A percentile compares a stretch with the other conserved stretches of the same genome.
Evolutionary conservation across 1,139 yeast species (phyloP).

Genomic region (Pichia terricola): DNA sequence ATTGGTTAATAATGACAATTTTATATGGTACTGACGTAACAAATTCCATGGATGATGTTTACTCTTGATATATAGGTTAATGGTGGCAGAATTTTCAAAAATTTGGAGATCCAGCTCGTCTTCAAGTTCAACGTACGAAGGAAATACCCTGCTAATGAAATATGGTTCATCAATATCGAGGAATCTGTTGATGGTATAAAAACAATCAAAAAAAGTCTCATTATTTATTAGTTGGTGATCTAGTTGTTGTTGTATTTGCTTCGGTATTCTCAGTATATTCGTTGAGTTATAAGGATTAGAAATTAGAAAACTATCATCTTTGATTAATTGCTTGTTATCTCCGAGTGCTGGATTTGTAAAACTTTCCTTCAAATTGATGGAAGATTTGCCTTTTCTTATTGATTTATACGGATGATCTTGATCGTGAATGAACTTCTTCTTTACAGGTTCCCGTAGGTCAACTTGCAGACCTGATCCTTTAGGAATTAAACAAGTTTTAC

Average conservation of each 20-base stretch:
- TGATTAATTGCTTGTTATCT: no score
- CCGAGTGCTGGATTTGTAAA: not conserved
- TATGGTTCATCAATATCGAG: constrained; percentile 26
- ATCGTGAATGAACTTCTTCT: no score
- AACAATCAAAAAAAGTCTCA: constrained; percentile 26
- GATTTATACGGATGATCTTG: not conserved
- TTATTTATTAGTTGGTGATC: constrained; percentile 24
- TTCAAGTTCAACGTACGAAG: constrained; percentile 23
- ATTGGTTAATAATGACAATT: constrained; percentile 24
- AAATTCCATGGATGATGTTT: constrained; percentile 19
- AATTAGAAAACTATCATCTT: not conserved
- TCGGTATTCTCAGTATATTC: constrained; percentile 1
- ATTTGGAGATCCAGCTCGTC: constrained; percentile 18
- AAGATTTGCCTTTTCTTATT: not conserved
- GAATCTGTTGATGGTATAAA: constrained; percentile 29
- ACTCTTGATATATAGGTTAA: constrained; percentile 17
- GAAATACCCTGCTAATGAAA: constrained; percentile 32
- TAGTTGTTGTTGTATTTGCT: constrained; percentile 24
- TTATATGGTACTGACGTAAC: constrained; percentile 19
- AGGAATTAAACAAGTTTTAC: no score
- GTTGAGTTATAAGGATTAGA: not conserved
- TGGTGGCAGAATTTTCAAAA: constrained; percentile 16
- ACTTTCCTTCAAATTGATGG: not conserved
- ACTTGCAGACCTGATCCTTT: no score
- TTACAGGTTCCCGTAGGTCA: no score